phyloP scores from a whole-genome alignment of 2,329 filamentous ascomycete species.

The Bipolaris gigantea region DNA sequence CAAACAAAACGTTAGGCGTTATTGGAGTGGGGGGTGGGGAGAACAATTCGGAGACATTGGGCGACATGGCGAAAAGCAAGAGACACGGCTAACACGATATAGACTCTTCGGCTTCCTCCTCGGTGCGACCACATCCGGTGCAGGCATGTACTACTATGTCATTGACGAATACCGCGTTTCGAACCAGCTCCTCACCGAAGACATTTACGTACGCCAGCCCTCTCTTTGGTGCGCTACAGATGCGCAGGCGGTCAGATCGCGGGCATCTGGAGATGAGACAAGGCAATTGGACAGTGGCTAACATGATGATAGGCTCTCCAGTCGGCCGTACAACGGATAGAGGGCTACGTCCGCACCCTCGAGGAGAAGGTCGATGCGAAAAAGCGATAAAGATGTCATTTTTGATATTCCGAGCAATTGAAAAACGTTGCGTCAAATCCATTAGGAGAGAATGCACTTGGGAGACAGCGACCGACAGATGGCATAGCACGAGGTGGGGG shows the following conservation, averaged over 20 bases:
- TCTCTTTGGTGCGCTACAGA: not conserved
- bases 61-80: not conserved
- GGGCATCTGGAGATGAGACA: not conserved
- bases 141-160: slow-evolving; percentile 87
- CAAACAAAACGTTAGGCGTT: not conserved
- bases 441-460: not conserved
- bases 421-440: not conserved
- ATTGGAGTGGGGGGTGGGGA: not conserved
- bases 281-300: slow-evolving; percentile 10
- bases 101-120: slow-evolving; percentile 92
- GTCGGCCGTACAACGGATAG: slow-evolving; percentile 81
- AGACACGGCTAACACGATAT: slow-evolving; percentile 6
- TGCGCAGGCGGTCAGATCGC: not conserved
- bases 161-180: slow-evolving; percentile 90
- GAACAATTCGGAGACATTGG: not conserved
- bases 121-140: slow-evolving; percentile 77
- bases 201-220: slow-evolving; percentile 81
- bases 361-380: slow-evolving; percentile 73
- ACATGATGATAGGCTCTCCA: slow-evolving; percentile 66
- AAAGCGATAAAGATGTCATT: slow-evolving; percentile 17
- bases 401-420: not conserved
- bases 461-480: not conserved
- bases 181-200: slow-evolving; percentile 90
- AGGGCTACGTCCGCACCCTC: slow-evolving; percentile 77
- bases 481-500: not conserved